Base-by-base conservation (phyloP, 2,329 filamentous ascomycete species). In the Cryoendolithus antarcticus region DNA sequence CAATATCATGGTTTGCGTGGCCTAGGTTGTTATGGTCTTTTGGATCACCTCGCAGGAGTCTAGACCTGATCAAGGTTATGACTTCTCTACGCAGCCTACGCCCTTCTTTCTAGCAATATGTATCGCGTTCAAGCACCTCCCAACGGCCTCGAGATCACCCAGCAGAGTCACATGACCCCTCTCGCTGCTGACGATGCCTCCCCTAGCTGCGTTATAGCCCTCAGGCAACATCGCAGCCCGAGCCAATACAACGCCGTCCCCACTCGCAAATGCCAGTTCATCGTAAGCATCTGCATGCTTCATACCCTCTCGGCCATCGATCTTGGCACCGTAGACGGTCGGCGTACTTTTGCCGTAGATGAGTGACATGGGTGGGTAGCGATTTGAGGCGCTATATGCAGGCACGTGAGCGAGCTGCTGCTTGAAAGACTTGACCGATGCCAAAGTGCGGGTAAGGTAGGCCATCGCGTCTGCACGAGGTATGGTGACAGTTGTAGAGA, bases 331-430 rank as follows among this genome's bases (percentile, higher is more conserved):
- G 55, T 79, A 86, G 1, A 93, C 83, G 0, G 88, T 95, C 0
- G 88, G 88, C 1, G 81, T 83, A 15, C 77, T 77, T 58, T 93
- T 94, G 40, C 84, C 82, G 61, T 93, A 95, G 6, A 96, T 74
- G 34, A 93, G 72, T 0, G 83, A 78, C 9, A 84, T 67, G 0
- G 89, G 88, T 2, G 88, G 88, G 53, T 95, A 95, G 0, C 60
- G 56, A 55, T 94, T 93, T n/a, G 67, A 56, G 0, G 62, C 60
- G 10, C 77, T 72, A 50, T 81, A 77, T 1, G 59, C 48, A 0
- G 77, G 65, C 1, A 66, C 65, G 60, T 82, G 79, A 1, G 71
- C 67, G 1, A 89, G 72, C 50, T 89, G 81, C 44, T 74, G 61
- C 45, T 91, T 88, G 70, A 94, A 96, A 6, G 64, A 65, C 45